Evolutionary conservation across 257 asterid species (phyloP), one percentile per base, ranked within the genome.

Genomic region (Penstemon davidsonii): DNA sequence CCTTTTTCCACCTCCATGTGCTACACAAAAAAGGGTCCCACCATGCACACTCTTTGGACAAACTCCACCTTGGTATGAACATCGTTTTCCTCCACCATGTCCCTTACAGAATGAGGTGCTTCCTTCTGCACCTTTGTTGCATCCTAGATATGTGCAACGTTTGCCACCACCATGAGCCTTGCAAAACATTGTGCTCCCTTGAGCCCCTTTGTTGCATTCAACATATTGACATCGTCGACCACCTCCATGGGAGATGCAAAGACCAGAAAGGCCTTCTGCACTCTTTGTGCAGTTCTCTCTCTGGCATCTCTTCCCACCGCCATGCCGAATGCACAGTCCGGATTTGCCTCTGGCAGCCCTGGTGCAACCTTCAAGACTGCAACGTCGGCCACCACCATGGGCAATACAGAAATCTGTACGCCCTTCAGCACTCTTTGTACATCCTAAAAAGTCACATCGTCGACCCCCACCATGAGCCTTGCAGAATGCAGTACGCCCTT

Each of bases 381-480:
- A 92, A 39, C 98, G 90, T 37, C 95, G 82, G 15, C 96, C 98
- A 39, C 96, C 98, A 25, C 98, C 98, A 70, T 92, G 98, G 52
- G 98, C 95, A 43, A 92, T 92, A 62, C 98, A 89, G 76, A 77
- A 84, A 70, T 92, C 96, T 0, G 96, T 92, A 62, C 92, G 91
- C 5, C 98, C 98, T 79, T 92, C 98, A 0, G 98, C 96, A 62
- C 96, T 89, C 77, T 92, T 92, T 5, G 98, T 92, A 55, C 98
- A 92, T 46, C 98, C 98, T 50, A 92, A 74, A 74, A 39, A 81
- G 60, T 92, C 96, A 68, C 98, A 92, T 57, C 98, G 78, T 6
- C 96, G 87, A 51, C 98, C 98, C 19, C 98, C 98, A 60, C 96
- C 98, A 43, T 92, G 98, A 55, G 96, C 96, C 83, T 92, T 92